Base-by-base conservation (phyloP, 352 stramenopile genomes). In the Elongisporangium undulatum region DNA sequence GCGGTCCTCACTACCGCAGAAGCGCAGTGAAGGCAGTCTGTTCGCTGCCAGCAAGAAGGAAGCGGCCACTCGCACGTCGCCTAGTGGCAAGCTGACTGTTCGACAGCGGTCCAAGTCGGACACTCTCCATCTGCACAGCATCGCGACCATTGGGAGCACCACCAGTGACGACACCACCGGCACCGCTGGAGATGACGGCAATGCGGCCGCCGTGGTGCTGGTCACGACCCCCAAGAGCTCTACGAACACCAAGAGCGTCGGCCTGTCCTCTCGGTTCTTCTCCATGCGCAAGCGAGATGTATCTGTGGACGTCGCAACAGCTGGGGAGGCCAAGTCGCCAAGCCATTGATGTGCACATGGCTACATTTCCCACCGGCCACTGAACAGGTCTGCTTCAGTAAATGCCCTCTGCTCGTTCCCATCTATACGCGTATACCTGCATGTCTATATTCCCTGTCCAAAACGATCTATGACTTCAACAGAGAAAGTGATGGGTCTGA, bases 241-340 rank as follows among this genome's bases (percentile, higher is more conserved):
- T 2, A 2, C 29, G 1, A 41, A 2, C 5, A 41, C 4, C 29
- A 41, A 41, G 29, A 41, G 29, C 29, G 1, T 9, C 29, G 29
- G 29, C 34, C 41, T 58, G 49, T 45, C 54, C 38, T 17, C 50
- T 24, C 55, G 55, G 22, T 63, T 67, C 55, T 67, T 67, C 56
- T 51, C 55, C 4, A n/a, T 51, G 23, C 49, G 22, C 17, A 54
- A 55, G 54, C 54, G 49, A 41, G 29, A 56, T 2, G n/a, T 29
- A 2, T 19, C 51, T 15, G 20, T 29, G 5, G 23, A 45, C 51
- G 24, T 55, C 29, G 8, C 29, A 15, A 41, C 29, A 41, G 29
- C 29, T 9, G 29, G 5, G 29, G 29, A 41, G 4, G 8, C 9
- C 29, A 41, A 41, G 29, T 41, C 29, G 29, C 29, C 29, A 41